phyloP scores from a whole-genome alignment of 169 alveolate species.

The Cryptosporidium ubiquitum region DNA sequence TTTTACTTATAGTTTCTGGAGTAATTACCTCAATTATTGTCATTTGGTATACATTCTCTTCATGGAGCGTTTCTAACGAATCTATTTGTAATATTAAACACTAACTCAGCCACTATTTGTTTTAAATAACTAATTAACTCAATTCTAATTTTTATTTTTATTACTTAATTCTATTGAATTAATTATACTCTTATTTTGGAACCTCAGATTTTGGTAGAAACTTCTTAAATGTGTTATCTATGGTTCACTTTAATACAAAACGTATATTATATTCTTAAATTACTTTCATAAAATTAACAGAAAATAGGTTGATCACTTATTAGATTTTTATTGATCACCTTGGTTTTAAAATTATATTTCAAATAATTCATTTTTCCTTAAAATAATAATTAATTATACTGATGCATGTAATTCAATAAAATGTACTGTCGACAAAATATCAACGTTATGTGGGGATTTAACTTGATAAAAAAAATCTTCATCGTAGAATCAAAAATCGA shows the following conservation, averaged over 20 bases:
- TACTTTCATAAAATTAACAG: not conserved
- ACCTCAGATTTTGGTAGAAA: not conserved
- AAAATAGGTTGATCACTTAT: too few relatives aligned
- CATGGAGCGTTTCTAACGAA: slow-evolving; percentile 48
- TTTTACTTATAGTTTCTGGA: slow-evolving; percentile 21
- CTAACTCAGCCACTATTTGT: not conserved
- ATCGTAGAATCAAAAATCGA: not conserved
- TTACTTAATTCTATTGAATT: too few relatives aligned
- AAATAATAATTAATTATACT: not conserved
- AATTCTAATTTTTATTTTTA: too few relatives aligned
- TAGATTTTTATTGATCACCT: too few relatives aligned
- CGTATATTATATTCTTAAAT: too few relatives aligned
- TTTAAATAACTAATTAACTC: too few relatives aligned
- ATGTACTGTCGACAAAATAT: not conserved
- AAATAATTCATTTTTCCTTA: too few relatives aligned
- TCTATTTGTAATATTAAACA: slow-evolving; percentile 21
- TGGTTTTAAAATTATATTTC: too few relatives aligned
- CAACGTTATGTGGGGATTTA: not conserved
- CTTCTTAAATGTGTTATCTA: too few relatives aligned
- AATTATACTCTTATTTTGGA: not conserved
- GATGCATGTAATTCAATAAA: not conserved
- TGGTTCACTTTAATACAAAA: not conserved
- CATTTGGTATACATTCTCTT: slow-evolving; percentile 44
- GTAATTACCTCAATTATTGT: slow-evolving; percentile 22
- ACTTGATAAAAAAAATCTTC: not conserved